phyloP scores from a whole-genome alignment of 2,329 filamentous ascomycete species.

The Ophiostoma sp. region DNA sequence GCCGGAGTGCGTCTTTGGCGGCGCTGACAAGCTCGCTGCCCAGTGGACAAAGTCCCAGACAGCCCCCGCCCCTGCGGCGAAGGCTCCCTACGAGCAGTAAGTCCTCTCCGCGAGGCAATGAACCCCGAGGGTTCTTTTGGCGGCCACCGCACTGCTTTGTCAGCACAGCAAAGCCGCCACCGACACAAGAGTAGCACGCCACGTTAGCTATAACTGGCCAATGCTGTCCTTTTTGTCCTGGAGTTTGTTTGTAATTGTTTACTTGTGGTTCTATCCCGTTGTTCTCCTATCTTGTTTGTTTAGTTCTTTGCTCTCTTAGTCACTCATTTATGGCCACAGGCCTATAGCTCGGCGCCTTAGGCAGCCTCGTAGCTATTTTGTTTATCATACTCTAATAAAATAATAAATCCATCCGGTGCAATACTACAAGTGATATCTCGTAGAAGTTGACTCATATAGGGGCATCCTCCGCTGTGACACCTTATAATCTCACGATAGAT shows the following conservation, averaged over 20 bases:
- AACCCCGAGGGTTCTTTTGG: too few species aligned
- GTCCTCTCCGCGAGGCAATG: neutral
- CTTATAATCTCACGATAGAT: too few species aligned
- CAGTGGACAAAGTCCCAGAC: slow-evolving; percentile 13
- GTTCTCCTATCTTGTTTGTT: neutral
- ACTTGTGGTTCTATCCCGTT: neutral
- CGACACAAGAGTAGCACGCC: too few species aligned
- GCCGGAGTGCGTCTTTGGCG: neutral
- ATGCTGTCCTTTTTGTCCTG: neutral
- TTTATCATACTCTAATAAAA: too few species aligned
- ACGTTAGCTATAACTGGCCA: neutral
- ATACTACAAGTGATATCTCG: too few species aligned
- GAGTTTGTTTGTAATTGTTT: neutral
- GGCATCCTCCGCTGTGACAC: too few species aligned
- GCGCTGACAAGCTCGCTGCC: neutral
- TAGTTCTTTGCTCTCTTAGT: neutral
- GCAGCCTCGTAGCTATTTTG: too few species aligned
- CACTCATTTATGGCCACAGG: neutral
- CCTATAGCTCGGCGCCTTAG: too few species aligned
- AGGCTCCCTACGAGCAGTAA: neutral
- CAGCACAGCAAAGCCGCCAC: too few species aligned
- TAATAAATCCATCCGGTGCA: too few species aligned
- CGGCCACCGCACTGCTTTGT: too few species aligned
- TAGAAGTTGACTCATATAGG: too few species aligned
- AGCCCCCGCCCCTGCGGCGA: neutral